These are phyloP conservation scores for Closterium sp. DNA, from an alignment of 139 green algal genomes.

Conservation along the genomic window DNA sequence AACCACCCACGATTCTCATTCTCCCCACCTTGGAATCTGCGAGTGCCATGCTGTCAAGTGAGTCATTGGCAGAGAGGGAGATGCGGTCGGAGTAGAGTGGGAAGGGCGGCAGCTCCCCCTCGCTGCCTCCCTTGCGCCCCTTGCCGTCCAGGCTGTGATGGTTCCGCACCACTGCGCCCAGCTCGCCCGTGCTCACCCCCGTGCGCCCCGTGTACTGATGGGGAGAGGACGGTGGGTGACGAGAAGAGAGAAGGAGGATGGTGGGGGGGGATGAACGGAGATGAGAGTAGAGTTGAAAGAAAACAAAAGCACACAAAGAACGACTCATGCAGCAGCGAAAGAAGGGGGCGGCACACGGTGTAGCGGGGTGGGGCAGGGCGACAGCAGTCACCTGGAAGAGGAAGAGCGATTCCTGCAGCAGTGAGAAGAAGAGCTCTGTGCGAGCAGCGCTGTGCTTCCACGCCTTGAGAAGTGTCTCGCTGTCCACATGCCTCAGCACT, in stretches of 20 bases:
- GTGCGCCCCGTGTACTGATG: too few relatives aligned
- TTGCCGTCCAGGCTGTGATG: not conserved
- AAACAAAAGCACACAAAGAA: not conserved
- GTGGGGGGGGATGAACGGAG: not conserved
- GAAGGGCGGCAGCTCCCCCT: slow-evolving; percentile 24
- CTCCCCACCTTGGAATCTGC: slow-evolving; percentile 36
- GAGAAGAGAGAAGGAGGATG: not conserved
- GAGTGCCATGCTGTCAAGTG: slow-evolving; percentile 14
- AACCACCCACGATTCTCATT: not conserved
- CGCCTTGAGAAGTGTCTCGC: slow-evolving; percentile 12
- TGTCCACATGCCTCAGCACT: slow-evolving; percentile 31
- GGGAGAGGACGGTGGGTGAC: too few relatives aligned
- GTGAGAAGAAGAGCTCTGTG: slow-evolving; percentile 42
- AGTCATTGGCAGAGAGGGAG: slow-evolving; percentile 8
- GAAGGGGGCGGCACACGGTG: slow-evolving; percentile 16
- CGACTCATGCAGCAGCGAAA: slow-evolving; percentile 37
- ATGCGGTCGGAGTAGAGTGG: slow-evolving; percentile 45
- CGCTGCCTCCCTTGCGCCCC: not conserved
- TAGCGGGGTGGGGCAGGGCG: not conserved
- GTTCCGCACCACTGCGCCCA: too few relatives aligned
- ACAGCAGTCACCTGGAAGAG: slow-evolving; percentile 31
- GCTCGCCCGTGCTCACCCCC: too few relatives aligned
- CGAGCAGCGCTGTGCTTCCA: slow-evolving; percentile 19
- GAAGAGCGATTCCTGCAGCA: slow-evolving; percentile 40
- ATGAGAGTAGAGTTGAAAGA: not conserved